Base-by-base conservation (phyloP, 805 yeast species). In the Teunomyces gatunensis region DNA sequence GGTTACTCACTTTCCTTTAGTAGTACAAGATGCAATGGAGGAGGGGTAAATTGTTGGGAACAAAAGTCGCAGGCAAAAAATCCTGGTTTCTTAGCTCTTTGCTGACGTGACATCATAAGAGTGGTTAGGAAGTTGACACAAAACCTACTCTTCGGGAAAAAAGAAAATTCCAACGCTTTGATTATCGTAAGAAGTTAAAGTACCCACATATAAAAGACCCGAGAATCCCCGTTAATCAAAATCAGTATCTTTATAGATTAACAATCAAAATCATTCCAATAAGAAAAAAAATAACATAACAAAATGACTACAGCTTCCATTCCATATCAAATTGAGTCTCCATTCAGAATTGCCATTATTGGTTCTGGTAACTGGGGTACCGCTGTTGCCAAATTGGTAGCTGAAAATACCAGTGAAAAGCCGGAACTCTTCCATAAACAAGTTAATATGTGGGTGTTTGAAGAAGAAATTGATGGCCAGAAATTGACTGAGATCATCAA, bases 361-460 rank as follows among this genome's bases (percentile, higher is more conserved):
- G 99, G 99, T 36, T 90, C 97, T 27, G 99, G 98, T 65, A 92
- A 92, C 72, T 92, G 99, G 89, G 99, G 99, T 54, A 89, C 97
- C 33, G 92, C 98, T 15, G 90, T 94, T 47, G 97, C 98, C 53
- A 92, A 94, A 68, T 89, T 92, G 39, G 84, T 90, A 23, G 90
- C 97, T 33, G 98, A 94, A 69, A 91, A 90, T 67, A 76, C 91
- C 37, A 77, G 76, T 15, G 80, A 80, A 53, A 80, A 89, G 68
- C 84, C 91, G 34, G 77, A 81, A 33, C 71, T 88, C 60, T 94
- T 94, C 68, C 77, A 81, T 50, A 73, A 71, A 51, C 73, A 79
- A 47, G 97, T 94, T 35, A 84, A 85, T 59, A 91, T 94, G 98
- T 94, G 99, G 99, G 99, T 94, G 11, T 89, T 78, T 59, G 92